Evolutionary conservation across 176 grass and related monocot genomes (phyloP).

Genomic region (Oryza australiensis): DNA sequence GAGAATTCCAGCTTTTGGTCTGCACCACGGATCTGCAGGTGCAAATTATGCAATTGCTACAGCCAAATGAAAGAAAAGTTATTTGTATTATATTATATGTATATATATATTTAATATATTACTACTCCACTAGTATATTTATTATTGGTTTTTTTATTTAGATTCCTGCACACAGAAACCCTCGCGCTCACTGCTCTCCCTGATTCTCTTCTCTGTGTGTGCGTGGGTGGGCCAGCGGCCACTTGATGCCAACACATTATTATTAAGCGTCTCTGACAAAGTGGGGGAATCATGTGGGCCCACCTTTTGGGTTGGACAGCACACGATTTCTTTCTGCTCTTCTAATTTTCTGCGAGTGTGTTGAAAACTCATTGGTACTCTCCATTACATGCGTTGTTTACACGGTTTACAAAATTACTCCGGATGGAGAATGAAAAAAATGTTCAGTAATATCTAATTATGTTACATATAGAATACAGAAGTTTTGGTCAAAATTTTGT

Average conservation of each 20-base stretch:
- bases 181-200: no score
- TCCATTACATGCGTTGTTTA: background rate
- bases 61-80: background rate
- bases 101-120: background rate
- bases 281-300: background rate
- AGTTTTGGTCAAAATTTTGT: no score
- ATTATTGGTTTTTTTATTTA: background rate
- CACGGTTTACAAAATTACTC: background rate
- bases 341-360: background rate
- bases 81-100: background rate
- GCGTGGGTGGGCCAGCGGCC: background rate
- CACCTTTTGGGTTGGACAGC: background rate
- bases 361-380: background rate
- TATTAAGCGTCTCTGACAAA: conserved; percentile 12
- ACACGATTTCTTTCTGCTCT: background rate
- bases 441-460: no score
- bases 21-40: conserved; percentile 28
- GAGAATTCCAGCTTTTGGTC: conserved; percentile 44
- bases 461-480: no score
- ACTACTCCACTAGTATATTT: background rate
- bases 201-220: conserved; percentile 9
- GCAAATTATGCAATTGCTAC: conserved; percentile 23
- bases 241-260: conserved; percentile 3
- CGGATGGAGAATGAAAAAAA: background rate
- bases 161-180: conserved; percentile 12